A percentile compares a stretch with the other conserved stretches of the same genome.
These are phyloP conservation scores for Rosellinia necatrix DNA, from an alignment of 2,329 filamentous ascomycete species.

Conservation along the genomic window DNA sequence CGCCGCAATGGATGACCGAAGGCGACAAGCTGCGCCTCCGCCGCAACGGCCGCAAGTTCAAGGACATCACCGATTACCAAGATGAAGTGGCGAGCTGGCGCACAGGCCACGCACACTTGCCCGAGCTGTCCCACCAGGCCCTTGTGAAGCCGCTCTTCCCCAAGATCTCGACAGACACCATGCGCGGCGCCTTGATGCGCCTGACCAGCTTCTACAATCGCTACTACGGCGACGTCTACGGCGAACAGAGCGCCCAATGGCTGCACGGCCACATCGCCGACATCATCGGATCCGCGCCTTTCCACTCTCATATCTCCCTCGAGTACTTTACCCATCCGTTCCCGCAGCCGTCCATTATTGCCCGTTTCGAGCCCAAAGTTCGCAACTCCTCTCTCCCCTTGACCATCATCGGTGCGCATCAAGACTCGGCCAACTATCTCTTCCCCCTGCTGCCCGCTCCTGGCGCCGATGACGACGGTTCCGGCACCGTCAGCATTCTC, in stretches of 20 bases:
- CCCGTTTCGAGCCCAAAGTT: slow-evolving; percentile 76
- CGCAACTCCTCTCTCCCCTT: slow-evolving; percentile 26
- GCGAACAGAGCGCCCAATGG: slow-evolving; percentile 60
- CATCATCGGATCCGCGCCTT: slow-evolving; percentile 63
- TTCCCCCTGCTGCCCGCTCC: slow-evolving; percentile 73
- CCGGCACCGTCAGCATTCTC: slow-evolving; percentile 77
- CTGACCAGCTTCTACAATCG: slow-evolving; percentile 26
- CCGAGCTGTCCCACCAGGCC: slow-evolving; percentile 23
- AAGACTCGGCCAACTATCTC: slow-evolving; percentile 80
- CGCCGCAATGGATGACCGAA: slow-evolving; percentile 65
- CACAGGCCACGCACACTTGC: slow-evolving; percentile 36
- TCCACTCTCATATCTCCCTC: slow-evolving; percentile 61
- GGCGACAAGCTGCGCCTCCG: slow-evolving; percentile 41
- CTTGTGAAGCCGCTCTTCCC: slow-evolving; percentile 31
- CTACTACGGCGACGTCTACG: slow-evolving; percentile 27
- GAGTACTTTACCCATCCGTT: slow-evolving; percentile 71
- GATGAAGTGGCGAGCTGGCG: slow-evolving; percentile 47
- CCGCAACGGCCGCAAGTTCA: slow-evolving; percentile 72
- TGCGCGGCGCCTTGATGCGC: slow-evolving; percentile 18
- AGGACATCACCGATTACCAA: slow-evolving; percentile 73
- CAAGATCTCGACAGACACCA: slow-evolving; percentile 24
- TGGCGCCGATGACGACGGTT: slow-evolving; percentile 77
- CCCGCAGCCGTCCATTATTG: slow-evolving; percentile 78
- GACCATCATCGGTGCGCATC: slow-evolving; percentile 73
- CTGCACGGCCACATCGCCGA: slow-evolving; percentile 67